phyloP scores from a whole-genome alignment of 176 grass and related monocot species.

The Cocos nucifera region DNA sequence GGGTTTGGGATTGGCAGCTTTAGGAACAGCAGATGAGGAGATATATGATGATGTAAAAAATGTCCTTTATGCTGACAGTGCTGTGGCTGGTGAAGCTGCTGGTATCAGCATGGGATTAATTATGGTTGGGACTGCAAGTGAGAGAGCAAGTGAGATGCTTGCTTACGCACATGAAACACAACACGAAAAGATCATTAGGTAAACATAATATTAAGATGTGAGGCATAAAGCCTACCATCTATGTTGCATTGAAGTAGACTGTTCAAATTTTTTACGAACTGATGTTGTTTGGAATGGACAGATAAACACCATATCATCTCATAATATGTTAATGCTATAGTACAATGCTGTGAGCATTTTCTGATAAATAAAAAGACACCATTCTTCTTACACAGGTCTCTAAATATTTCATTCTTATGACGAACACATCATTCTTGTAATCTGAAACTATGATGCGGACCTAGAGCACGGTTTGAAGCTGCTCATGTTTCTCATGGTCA shows the following conservation, averaged over 20 bases:
- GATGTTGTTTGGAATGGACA: no score
- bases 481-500: neutral
- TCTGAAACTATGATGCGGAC: no score
- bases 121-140: constrained; percentile 89
- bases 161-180: constrained; percentile 96
- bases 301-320: no score
- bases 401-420: no score
- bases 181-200: constrained; percentile 99
- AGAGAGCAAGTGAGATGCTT: constrained; percentile 91
- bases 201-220: neutral
- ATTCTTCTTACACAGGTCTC: no score
- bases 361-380: neutral
- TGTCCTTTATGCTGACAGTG: constrained; percentile 88
- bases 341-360: neutral
- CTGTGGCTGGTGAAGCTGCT: constrained; percentile 94
- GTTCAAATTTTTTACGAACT: no score
- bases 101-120: constrained; percentile 98
- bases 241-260: no score
- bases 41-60: constrained; percentile 95
- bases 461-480: no score
- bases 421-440: no score
- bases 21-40: constrained; percentile 93
- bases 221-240: no score
- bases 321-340: no score
- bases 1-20: constrained; percentile 85